phyloP scores from a whole-genome alignment of 176 grass and related monocot species.

The Aechmea fasciata region DNA sequence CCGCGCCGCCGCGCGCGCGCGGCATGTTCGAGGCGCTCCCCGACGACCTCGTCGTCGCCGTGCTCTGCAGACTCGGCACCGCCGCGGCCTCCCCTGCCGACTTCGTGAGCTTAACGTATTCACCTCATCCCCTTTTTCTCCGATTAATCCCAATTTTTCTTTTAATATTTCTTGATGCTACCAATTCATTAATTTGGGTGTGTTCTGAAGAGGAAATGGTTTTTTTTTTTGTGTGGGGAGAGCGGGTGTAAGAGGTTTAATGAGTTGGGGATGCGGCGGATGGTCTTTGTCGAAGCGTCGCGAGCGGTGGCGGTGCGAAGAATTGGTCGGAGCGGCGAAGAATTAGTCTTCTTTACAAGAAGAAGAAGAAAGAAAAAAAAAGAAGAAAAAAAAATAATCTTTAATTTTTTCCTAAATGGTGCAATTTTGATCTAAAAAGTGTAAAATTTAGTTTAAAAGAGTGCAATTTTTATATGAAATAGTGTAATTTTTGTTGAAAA shows the following conservation, averaged over 20 bases:
- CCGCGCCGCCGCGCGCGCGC: no score
- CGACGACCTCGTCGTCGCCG: conserved; percentile 48
- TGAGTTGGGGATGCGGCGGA: conserved; percentile 21
- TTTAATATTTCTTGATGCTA: neutral
- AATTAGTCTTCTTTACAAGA: no score
- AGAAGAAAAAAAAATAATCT: no score
- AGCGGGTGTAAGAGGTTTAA: conserved; percentile 57
- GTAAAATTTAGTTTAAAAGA: no score
- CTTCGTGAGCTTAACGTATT: conserved; percentile 38
- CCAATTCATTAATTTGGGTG: neutral
- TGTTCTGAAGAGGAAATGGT: conserved; percentile 1
- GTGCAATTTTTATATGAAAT: no score
- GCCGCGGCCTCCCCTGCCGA: conserved; percentile 27
- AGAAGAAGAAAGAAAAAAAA: no score
- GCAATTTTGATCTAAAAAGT: no score
- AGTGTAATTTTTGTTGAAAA: no score
- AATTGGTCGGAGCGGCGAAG: conserved; percentile 47
- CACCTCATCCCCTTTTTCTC: neutral
- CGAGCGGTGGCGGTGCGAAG: conserved; percentile 19
- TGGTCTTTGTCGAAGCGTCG: conserved; percentile 39
- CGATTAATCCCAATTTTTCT: no score
- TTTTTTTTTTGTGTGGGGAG: conserved; percentile 12
- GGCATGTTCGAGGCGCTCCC: conserved; percentile 44
- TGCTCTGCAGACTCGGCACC: conserved; percentile 30
- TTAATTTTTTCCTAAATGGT: no score